Percentiles rank a stretch among this genome's conserved stretches.
phyloP scores from a whole-genome alignment of 2,329 filamentous ascomycete genomes.

The Aspergillus quadricinctus region DNA sequence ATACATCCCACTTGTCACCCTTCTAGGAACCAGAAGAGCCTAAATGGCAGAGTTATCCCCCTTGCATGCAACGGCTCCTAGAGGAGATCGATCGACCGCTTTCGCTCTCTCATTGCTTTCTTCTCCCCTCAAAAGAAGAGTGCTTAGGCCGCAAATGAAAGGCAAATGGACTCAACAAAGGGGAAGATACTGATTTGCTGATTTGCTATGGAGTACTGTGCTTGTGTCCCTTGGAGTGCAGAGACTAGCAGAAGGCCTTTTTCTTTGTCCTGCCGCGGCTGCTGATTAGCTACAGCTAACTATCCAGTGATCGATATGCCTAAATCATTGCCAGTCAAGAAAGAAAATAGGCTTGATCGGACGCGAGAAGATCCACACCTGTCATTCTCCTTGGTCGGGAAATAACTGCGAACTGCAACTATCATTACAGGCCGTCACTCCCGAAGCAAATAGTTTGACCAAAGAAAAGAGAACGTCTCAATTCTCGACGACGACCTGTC shows the following conservation, averaged over 20 bases:
- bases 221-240: neutral
- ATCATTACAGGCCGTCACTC: neutral
- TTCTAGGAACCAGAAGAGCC: neutral
- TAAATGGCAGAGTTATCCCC: neutral
- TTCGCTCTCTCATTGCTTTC: neutral
- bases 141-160: neutral
- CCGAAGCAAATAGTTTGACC: slow-evolving; percentile 8
- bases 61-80: neutral
- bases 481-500: slow-evolving; percentile 2
- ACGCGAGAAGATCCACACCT: neutral
- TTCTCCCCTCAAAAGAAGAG: neutral
- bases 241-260: neutral
- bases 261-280: neutral
- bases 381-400: neutral
- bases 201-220: neutral
- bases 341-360: neutral
- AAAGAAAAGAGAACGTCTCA: neutral
- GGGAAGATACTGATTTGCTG: neutral
- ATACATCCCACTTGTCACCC: neutral
- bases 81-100: neutral
- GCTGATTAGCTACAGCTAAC: neutral
- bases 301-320: neutral
- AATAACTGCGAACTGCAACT: neutral
- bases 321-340: neutral
- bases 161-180: neutral